These are phyloP conservation scores for Trichoderma simmonsii DNA, from an alignment of 2,329 filamentous ascomycete species.

Conservation along the genomic window DNA sequence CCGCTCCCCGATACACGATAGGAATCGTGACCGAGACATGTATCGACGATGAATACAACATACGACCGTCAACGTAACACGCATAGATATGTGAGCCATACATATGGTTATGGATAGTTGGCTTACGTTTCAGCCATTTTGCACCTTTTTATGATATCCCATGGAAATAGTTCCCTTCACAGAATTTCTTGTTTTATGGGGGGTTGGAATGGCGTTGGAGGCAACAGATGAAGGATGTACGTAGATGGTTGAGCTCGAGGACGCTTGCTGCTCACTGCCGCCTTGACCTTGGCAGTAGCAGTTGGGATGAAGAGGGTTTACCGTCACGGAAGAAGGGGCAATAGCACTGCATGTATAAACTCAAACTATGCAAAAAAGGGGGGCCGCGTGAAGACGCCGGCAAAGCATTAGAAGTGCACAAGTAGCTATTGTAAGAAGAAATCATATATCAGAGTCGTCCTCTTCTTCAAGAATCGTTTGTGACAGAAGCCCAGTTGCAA, in stretches of 20 bases:
- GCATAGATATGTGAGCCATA: not conserved
- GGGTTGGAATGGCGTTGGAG: conserved; percentile 5
- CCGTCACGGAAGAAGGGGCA: not conserved
- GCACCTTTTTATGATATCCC: conserved; percentile 16
- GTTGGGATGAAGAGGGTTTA: not conserved
- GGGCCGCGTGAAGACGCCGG: not conserved
- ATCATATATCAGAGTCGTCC: conserved; percentile 53
- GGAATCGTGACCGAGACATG: conserved; percentile 41
- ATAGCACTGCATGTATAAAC: not conserved
- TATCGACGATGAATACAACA: conserved; percentile 39
- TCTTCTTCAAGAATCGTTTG: conserved; percentile 74
- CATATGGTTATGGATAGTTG: not conserved
- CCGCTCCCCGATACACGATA: conserved; percentile 37
- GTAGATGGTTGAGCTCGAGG: not conserved
- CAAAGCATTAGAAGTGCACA: not conserved
- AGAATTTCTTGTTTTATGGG: not conserved
- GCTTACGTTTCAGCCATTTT: not conserved
- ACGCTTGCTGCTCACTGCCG: not conserved
- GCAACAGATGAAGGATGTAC: not conserved
- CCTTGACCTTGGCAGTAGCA: not conserved
- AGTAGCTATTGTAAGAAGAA: not conserved
- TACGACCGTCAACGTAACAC: not conserved
- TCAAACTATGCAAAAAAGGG: not conserved
- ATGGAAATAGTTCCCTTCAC: conserved; percentile 1
- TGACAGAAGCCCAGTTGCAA: conserved; percentile 51